A percentile compares a stretch with the other conserved stretches of the same genome.
Evolutionary conservation across 805 yeast species (phyloP).

Genomic region (Teunomyces barrocoloradensis): DNA sequence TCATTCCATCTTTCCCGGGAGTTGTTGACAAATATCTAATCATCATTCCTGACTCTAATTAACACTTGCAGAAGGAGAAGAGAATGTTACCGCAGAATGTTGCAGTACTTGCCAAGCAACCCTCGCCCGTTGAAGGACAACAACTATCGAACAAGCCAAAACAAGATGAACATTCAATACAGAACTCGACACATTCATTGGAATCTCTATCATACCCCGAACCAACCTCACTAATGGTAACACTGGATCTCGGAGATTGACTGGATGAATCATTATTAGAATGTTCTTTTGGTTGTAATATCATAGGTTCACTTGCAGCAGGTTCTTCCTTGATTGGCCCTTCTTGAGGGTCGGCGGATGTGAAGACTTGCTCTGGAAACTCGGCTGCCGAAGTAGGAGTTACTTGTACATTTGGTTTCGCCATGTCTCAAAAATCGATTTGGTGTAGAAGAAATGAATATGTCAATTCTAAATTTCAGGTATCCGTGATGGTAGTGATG

Average conservation of each 20-base stretch:
- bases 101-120: conserved; percentile 35
- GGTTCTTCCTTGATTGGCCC: conserved; percentile 6
- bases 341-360: neutral
- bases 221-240: conserved; percentile 20
- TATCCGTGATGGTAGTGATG: neutral
- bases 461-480: neutral
- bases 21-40: too few relatives aligned
- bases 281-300: neutral
- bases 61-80: conserved; percentile 33
- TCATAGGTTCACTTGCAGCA: conserved; percentile 3
- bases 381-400: neutral
- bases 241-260: conserved; percentile 13
- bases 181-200: conserved; percentile 43
- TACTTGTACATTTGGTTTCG: conserved; percentile 1
- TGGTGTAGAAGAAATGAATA: neutral
- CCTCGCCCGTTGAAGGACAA: conserved; percentile 43
- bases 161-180: conserved; percentile 35
- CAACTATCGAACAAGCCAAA: conserved; percentile 40
- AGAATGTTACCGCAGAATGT: conserved; percentile 36
- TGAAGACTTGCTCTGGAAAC: neutral
- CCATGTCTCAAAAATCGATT: neutral
- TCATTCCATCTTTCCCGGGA: too few relatives aligned
- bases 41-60: neutral
- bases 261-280: conserved; percentile 1
- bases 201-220: conserved; percentile 38